These are phyloP conservation scores for Yarrowia osloensis DNA, from an alignment of 805 yeast species.

Conservation along the genomic window DNA sequence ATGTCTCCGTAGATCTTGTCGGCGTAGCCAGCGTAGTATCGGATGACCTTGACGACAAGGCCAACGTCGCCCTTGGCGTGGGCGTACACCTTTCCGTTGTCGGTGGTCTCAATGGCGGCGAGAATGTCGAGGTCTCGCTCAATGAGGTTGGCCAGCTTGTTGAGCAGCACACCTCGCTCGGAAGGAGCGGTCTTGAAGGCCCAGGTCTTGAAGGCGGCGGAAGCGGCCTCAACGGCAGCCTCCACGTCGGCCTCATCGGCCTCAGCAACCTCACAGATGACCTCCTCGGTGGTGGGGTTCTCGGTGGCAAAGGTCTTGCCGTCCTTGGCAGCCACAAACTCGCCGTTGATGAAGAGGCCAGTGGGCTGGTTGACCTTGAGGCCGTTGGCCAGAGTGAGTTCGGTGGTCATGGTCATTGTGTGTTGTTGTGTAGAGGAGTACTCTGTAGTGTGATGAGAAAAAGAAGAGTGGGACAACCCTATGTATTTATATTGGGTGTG, in stretches of 20 bases:
- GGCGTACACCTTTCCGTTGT: slow-evolving; percentile 75
- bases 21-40: slow-evolving; percentile 74
- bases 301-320: slow-evolving; percentile 62
- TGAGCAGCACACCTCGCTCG: slow-evolving; percentile 59
- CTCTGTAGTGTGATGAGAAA: neutral
- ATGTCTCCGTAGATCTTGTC: slow-evolving; percentile 59
- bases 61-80: slow-evolving; percentile 51
- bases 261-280: slow-evolving; percentile 65
- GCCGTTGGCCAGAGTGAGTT: slow-evolving; percentile 60
- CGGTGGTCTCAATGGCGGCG: slow-evolving; percentile 82
- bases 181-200: slow-evolving; percentile 60
- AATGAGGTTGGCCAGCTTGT: slow-evolving; percentile 75
- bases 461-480: neutral
- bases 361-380: slow-evolving; percentile 71
- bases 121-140: slow-evolving; percentile 70
- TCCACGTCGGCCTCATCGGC: slow-evolving; percentile 78
- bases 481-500: neutral
- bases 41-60: slow-evolving; percentile 57
- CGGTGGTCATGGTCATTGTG: slow-evolving; percentile 24
- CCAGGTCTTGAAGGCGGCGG: slow-evolving; percentile 76
- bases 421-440: neutral
- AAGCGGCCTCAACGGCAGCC: slow-evolving; percentile 81
- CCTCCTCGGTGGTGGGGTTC: slow-evolving; percentile 50
- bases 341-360: slow-evolving; percentile 86
- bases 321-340: slow-evolving; percentile 60